Evolutionary conservation across 306 rosid species (phyloP).

Genomic region (Acmispon strigosus): DNA sequence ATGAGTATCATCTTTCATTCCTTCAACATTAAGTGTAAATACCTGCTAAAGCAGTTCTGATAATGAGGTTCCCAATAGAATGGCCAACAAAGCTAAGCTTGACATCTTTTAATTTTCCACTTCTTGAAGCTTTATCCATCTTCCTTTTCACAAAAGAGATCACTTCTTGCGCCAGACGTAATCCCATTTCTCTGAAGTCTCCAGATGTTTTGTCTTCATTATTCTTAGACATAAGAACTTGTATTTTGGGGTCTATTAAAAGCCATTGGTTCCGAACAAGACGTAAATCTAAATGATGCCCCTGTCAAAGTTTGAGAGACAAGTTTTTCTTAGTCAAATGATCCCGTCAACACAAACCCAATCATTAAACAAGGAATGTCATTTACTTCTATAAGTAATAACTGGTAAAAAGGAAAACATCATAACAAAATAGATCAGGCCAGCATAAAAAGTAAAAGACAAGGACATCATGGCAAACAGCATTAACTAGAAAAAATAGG

Average conservation of each 20-base stretch:
- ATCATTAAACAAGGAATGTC: not conserved
- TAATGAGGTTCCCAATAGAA: constrained; percentile 83
- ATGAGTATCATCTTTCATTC: not conserved
- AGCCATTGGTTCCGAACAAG: constrained; percentile 96
- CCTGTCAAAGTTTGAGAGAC: constrained; percentile 37
- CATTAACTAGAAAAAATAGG: not conserved
- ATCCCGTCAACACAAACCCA: not conserved
- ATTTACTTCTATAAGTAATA: not conserved
- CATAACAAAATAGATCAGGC: not conserved
- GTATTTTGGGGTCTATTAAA: constrained; percentile 73
- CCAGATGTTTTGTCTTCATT: constrained; percentile 86
- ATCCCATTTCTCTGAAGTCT: constrained; percentile 93
- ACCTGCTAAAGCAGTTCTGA: constrained; percentile 88
- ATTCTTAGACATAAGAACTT: constrained; percentile 80
- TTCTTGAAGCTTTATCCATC: constrained; percentile 71
- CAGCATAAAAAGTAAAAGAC: not conserved
- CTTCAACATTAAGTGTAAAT: constrained; percentile 1
- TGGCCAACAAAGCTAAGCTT: constrained; percentile 91
- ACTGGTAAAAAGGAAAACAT: not conserved
- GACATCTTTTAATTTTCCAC: constrained; percentile 50
- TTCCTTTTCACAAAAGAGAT: constrained; percentile 64
- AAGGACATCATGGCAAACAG: not conserved
- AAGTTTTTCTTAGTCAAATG: not conserved
- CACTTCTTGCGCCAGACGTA: constrained; percentile 74
- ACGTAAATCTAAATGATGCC: constrained; percentile 90